Base-by-base conservation (phyloP, 2,329 filamentous ascomycete species). In the Penicillium nordicum region DNA sequence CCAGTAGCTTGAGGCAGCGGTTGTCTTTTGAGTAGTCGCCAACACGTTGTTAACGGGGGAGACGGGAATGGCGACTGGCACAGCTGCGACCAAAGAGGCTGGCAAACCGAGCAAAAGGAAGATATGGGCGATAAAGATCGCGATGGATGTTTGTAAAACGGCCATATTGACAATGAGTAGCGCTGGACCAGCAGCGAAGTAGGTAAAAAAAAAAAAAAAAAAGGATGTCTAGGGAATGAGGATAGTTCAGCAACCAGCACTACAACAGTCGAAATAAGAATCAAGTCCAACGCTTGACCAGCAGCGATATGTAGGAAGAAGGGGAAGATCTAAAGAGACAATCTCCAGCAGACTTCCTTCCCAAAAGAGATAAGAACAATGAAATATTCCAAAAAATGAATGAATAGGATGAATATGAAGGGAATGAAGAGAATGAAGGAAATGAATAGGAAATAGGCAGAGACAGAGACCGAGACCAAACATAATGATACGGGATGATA, bases 1-100 rank as follows among this genome's bases (percentile, higher is more conserved):
- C 90, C 90, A 95, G 80, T 88, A 94, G 67, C 74, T 76, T 5
- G 81, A 80, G 34, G 67, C 40, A 1, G 65, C 57, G 7, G 58
- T 46, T 32, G 47, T 42, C 29, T 57, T 52, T 21, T 60, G 34
- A 25, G 58, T 45, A 2, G 53, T 60, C 9, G 54, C 59, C 43
- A 63, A 34, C 2, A 43, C 52, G 5, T 53, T 57, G 4, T 48
- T 41, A 21, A 43, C 51, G 1, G 59, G 51, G 1, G 54, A 63
- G 18, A 67, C 60, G 4, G 64, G 61, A 11, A 61, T 59, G 9
- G 32, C 51, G 21, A 65, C 18, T 4, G 74, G 74, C 7, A 68
- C 64, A 16, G 75, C 74, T 50, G 66, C 61, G 40, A 70, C 69
- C 25, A 71, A 53, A 37, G 64, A 58, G 29, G 62, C 63, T 10